Evolutionary conservation across 2,329 filamentous ascomycete species (phyloP), one percentile per base, ranked within the genome.

Genomic region (Dactylonectria estremocensis): DNA sequence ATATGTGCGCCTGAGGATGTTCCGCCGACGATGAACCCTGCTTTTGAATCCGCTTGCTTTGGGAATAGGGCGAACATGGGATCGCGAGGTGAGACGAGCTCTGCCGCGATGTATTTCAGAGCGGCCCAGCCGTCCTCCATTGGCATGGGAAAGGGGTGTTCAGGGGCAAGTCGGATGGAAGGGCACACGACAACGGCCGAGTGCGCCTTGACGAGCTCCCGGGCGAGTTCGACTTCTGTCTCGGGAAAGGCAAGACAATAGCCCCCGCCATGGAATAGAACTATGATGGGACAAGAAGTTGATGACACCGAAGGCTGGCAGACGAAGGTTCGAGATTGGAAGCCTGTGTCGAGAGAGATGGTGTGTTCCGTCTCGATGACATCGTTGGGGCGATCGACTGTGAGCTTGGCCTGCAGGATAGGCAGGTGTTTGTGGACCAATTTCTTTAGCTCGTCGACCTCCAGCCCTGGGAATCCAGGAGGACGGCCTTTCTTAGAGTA

Each of bases 131-230:
- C 50, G 9, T 54, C 50, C 8, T 54, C 35, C 16, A 37, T 35
- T 35, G 50, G 28, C 2, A n/a, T 35, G 1, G 50, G 50, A 54
- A 54, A 54, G 24, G 50, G 50, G 5, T 35, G 3, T 54, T 54
- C 50, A 1, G 50, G 50, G 14, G 50, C 50, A 1, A 54, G 50
- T 35, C 50, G 50, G 28, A 35, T 8, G 16, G 28, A 35, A 37
- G 50, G 28, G 28, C 28, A 54, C 16, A 54, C 50, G 28, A 35
- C 24, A 37, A 54, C 28, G 24, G 50, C 50, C 31, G 50, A 54
- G 31, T 35, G 31, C 31, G 50, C 28, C 50, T 37, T 35, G 24
- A 22, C 31, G 28, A 54, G 50, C 28, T 54, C n/a, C 16, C 50
- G 50, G 13, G 50, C 50, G 31, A 37, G 24, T 54, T 54, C 28